Percentiles rank a stretch among this genome's conserved stretches.
phyloP scores from a whole-genome alignment of 1,284 basidiomycete genomes.

The Rhodotorula sp. region DNA sequence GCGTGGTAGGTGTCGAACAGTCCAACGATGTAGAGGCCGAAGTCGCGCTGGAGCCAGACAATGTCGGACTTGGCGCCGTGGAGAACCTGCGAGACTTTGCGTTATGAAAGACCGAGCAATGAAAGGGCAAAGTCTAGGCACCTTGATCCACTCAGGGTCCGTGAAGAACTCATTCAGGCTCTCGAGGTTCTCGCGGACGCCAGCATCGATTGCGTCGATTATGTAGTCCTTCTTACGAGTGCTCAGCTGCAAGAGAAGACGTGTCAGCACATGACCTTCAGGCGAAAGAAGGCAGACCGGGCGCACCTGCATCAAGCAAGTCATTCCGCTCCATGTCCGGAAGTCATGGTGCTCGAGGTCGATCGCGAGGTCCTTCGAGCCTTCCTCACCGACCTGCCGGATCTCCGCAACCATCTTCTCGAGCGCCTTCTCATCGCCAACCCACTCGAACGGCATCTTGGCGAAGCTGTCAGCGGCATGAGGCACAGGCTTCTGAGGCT shows the following conservation, averaged over 20 bases:
- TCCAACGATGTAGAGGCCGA: constrained; percentile 89
- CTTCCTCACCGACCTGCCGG: constrained; percentile 56
- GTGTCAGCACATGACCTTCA: background rate
- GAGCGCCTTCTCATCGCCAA: constrained; percentile 63
- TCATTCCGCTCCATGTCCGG: constrained; percentile 78
- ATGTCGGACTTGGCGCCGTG: constrained; percentile 95
- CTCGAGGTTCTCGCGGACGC: constrained; percentile 72
- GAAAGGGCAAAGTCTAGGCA: constrained; percentile 47
- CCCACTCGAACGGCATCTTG: constrained; percentile 69
- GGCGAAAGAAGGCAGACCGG: no score
- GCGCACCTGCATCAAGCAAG: constrained; percentile 79
- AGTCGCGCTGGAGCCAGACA: constrained; percentile 93
- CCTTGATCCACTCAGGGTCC: constrained; percentile 81
- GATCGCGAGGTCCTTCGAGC: constrained; percentile 77
- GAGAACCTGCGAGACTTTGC: constrained; percentile 61
- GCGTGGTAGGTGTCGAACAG: constrained; percentile 97
- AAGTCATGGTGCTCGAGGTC: constrained; percentile 92
- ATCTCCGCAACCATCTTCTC: constrained; percentile 62
- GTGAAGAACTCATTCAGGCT: constrained; percentile 66
- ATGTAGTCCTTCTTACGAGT: constrained; percentile 82
- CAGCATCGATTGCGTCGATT: constrained; percentile 68
- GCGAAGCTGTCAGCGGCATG: constrained; percentile 57
- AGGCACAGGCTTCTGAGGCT: constrained; percentile 3
- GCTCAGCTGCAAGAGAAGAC: constrained; percentile 57
- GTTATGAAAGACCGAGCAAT: background rate